Percentiles rank a stretch among this genome's conserved stretches.
Evolutionary conservation across 176 grass and related monocot species (phyloP).

Genomic region (Phyllostachys edulis): DNA sequence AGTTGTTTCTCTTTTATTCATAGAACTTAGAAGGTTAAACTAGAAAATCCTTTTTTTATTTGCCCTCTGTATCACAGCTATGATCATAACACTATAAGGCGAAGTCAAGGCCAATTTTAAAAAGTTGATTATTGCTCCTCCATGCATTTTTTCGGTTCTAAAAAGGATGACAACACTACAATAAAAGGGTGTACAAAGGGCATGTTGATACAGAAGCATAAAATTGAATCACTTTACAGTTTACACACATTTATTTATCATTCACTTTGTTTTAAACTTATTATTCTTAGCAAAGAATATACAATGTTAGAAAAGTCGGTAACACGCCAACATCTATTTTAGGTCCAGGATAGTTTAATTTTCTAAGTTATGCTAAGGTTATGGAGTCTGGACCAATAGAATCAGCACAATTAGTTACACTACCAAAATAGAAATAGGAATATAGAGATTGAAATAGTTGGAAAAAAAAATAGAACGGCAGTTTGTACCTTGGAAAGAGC

Average conservation of each 20-base stretch:
- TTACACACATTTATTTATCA: neutral
- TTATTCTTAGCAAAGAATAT: constrained; percentile 3
- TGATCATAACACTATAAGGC: neutral
- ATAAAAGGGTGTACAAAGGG: neutral
- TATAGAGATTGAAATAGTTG: constrained; percentile 12
- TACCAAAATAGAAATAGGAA: neutral
- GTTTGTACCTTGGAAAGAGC: constrained; percentile 74
- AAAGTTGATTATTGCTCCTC: neutral
- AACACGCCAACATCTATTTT: neutral
- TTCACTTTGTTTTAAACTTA: neutral
- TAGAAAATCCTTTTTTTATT: neutral
- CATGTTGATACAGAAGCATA: neutral
- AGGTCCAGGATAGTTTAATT: neutral
- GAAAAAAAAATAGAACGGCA: neutral
- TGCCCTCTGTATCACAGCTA: neutral
- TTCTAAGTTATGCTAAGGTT: neutral
- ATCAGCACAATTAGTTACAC: neutral
- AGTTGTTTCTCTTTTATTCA: neutral
- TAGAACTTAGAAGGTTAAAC: neutral
- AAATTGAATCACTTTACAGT: neutral
- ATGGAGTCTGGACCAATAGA: neutral
- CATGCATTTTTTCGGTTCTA: neutral
- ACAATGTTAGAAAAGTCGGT: neutral
- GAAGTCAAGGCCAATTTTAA: neutral
- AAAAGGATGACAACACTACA: neutral